A percentile compares a stretch with the other conserved stretches of the same genome.
phyloP scores from a whole-genome alignment of 768 basidiomycete species.

The Leccinum incarnatum region DNA sequence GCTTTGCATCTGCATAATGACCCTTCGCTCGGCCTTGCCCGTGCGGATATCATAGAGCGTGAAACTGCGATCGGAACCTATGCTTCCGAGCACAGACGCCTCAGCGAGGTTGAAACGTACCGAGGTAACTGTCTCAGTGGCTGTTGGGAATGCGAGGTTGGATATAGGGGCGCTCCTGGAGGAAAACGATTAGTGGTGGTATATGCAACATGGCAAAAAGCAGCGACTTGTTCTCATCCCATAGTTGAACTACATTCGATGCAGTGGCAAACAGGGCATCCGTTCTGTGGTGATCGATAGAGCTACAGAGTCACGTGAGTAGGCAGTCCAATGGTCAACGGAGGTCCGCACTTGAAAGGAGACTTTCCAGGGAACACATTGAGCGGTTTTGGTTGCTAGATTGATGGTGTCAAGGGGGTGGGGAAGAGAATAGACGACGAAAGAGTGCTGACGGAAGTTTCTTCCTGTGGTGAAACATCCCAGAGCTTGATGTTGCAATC shows the following conservation, averaged over 20 bases:
- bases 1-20: constrained; percentile 92
- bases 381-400: constrained; percentile 52
- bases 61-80: constrained; percentile 94
- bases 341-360: constrained; percentile 76
- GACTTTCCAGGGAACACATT: constrained; percentile 81
- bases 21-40: constrained; percentile 89
- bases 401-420: constrained; percentile 9
- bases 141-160: constrained; percentile 82
- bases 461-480: constrained; percentile 45
- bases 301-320: constrained; percentile 43
- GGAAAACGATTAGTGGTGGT: constrained; percentile 8
- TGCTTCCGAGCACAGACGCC: constrained; percentile 89
- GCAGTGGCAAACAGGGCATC: constrained; percentile 93
- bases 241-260: constrained; percentile 90
- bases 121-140: constrained; percentile 83
- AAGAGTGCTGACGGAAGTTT: constrained; percentile 35
- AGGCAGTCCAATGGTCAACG: background rate
- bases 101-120: constrained; percentile 95
- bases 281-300: constrained; percentile 90
- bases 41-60: constrained; percentile 96
- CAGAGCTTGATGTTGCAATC: constrained; percentile 84
- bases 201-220: background rate
- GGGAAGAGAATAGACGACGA: background rate
- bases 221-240: constrained; percentile 90
- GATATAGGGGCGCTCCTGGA: constrained; percentile 78